phyloP scores from a whole-genome alignment of 2,329 filamentous ascomycete genomes.

The Pseudocercospora cruenta region DNA sequence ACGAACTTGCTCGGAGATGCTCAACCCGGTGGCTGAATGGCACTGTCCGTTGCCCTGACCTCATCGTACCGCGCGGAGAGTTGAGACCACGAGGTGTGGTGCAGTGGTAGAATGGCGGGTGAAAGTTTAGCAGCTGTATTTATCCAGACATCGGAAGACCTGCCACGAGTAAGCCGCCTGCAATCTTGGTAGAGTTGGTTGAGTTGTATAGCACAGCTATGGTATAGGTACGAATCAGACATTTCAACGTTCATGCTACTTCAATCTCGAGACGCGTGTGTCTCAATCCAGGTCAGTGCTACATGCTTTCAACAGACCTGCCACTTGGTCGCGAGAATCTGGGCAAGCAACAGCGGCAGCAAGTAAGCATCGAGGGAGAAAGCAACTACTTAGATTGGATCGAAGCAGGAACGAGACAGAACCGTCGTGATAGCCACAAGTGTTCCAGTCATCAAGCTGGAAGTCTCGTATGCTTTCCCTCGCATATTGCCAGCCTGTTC shows the following conservation, averaged over 20 bases:
- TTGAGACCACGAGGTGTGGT: not conserved
- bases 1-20: conserved; percentile 11
- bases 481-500: no score
- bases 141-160: not conserved
- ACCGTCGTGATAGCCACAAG: no score
- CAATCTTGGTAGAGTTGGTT: not conserved
- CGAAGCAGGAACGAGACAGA: no score
- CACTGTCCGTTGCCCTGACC: not conserved
- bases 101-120: not conserved
- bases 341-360: not conserved
- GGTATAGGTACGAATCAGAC: not conserved
- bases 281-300: no score
- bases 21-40: not conserved
- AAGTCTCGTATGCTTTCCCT: no score
- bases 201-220: not conserved
- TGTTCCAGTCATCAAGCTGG: no score
- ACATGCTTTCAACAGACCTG: not conserved
- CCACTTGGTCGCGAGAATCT: not conserved
- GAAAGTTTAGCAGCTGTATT: not conserved
- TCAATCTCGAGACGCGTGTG: no score
- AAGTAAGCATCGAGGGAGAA: not conserved
- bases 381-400: no score
- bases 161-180: not conserved
- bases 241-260: no score
- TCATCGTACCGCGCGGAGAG: not conserved